phyloP scores from a whole-genome alignment of 2,329 filamentous ascomycete species.

The Ophiosphaerella korrae region DNA sequence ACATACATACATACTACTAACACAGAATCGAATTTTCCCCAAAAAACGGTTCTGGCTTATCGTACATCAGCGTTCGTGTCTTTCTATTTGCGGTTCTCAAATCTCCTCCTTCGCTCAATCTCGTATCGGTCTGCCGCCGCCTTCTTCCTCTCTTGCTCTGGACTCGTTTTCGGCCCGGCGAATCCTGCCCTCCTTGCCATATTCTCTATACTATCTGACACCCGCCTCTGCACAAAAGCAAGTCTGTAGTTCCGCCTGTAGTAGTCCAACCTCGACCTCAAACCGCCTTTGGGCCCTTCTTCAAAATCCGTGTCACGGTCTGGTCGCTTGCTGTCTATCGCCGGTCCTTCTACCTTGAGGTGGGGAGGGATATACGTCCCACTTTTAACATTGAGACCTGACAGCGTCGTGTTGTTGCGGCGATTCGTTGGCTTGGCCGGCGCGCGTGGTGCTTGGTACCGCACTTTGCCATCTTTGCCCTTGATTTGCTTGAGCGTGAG shows the following conservation, averaged over 20 bases:
- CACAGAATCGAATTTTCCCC: slow-evolving; percentile 12
- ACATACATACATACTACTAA: slow-evolving; percentile 12
- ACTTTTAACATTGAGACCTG: slow-evolving; percentile 32
- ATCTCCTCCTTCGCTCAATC: slow-evolving; percentile 33
- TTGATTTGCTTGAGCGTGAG: slow-evolving; percentile 30
- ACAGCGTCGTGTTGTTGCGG: slow-evolving; percentile 14
- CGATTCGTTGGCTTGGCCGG: slow-evolving; percentile 12
- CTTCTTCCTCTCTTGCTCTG: slow-evolving; percentile 33
- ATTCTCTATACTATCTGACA: slow-evolving; percentile 12
- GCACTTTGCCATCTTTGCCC: slow-evolving; percentile 29
- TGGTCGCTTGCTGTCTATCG: slow-evolving; percentile 18
- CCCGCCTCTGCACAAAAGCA: slow-evolving; percentile 22
- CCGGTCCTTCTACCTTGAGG: slow-evolving; percentile 18
- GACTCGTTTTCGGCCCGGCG: slow-evolving; percentile 20
- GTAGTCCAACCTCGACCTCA: slow-evolving; percentile 30
- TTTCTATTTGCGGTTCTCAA: slow-evolving; percentile 32
- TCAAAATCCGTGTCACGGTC: slow-evolving; percentile 32
- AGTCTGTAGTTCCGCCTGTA: slow-evolving; percentile 33
- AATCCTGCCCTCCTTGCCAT: slow-evolving; percentile 22
- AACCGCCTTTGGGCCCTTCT: slow-evolving; percentile 23
- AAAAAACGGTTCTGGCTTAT: slow-evolving; percentile 12
- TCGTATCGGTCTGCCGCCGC: slow-evolving; percentile 35
- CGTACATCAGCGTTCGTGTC: slow-evolving; percentile 23
- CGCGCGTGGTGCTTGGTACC: slow-evolving; percentile 33
- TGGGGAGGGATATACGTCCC: slow-evolving; percentile 32